Percentiles rank a stretch among this genome's conserved stretches.
Evolutionary conservation across 345 rosid species (phyloP).

Genomic region (Clarkia xantiana): DNA sequence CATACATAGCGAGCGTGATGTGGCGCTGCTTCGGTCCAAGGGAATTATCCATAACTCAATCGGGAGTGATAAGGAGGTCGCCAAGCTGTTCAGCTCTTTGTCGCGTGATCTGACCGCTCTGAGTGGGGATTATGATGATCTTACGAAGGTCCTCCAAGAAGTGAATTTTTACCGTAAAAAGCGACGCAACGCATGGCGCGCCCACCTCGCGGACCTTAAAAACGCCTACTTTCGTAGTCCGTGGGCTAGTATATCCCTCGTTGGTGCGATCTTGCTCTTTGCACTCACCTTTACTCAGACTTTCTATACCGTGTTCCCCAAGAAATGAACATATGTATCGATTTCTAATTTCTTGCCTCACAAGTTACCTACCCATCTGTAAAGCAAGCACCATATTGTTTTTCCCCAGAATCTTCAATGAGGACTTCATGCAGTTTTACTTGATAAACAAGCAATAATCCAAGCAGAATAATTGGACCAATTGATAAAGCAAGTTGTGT

Average conservation of each 20-base stretch:
- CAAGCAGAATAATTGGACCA: too few species aligned
- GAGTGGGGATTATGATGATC: background rate
- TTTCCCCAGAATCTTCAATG: too few species aligned
- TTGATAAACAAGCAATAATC: too few species aligned
- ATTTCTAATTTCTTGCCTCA: too few species aligned
- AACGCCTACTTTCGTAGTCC: slow-evolving; percentile 1
- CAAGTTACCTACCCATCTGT: too few species aligned
- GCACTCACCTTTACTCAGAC: slow-evolving; percentile 11
- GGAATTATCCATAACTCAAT: slow-evolving; percentile 26
- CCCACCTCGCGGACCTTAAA: background rate
- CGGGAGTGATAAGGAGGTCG: slow-evolving; percentile 33
- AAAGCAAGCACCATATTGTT: too few species aligned
- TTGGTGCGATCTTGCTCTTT: background rate
- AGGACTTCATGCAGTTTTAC: too few species aligned
- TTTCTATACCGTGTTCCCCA: slow-evolving; percentile 16
- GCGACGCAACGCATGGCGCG: background rate
- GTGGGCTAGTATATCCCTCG: background rate
- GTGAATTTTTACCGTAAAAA: background rate
- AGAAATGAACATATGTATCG: too few species aligned
- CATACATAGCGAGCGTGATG: slow-evolving; percentile 24
- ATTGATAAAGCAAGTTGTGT: too few species aligned
- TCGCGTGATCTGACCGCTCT: slow-evolving; percentile 13
- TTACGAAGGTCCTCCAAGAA: background rate
- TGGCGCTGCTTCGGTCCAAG: slow-evolving; percentile 16
- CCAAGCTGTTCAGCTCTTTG: slow-evolving; percentile 30